phyloP scores from a whole-genome alignment of 2,329 filamentous ascomycete species.

The Amesomyces nigricolor region DNA sequence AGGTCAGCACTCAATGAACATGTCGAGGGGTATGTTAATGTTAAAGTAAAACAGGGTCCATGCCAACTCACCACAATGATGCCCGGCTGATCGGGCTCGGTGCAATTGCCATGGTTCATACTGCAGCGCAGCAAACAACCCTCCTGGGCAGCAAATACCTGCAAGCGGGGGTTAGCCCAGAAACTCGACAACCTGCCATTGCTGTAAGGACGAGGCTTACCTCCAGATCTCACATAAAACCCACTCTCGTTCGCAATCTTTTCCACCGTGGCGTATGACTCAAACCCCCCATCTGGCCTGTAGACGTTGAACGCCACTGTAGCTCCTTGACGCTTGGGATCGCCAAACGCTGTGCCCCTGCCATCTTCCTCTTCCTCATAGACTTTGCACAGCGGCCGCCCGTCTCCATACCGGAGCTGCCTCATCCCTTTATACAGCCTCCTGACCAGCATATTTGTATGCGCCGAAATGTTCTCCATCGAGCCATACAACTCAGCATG shows the following conservation, averaged over 20 bases:
- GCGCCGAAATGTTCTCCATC: constrained; percentile 53
- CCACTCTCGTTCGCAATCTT: constrained; percentile 46
- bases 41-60: too few relatives aligned
- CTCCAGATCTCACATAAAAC: constrained; percentile 58
- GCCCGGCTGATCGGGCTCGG: constrained; percentile 49
- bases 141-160: constrained; percentile 46
- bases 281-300: constrained; percentile 44
- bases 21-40: too few relatives aligned
- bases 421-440: constrained; percentile 44
- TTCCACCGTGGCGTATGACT: constrained; percentile 57
- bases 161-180: neutral
- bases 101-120: constrained; percentile 52
- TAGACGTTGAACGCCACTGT: constrained; percentile 60
- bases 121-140: constrained; percentile 41
- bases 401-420: constrained; percentile 48
- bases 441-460: constrained; percentile 50
- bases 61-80: constrained; percentile 43
- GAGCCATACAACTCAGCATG: constrained; percentile 52
- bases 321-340: constrained; percentile 51
- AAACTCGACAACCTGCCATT: neutral
- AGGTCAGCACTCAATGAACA: too few relatives aligned
- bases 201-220: constrained; percentile 25
- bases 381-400: constrained; percentile 44
- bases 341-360: constrained; percentile 37
- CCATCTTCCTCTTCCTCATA: constrained; percentile 36